A percentile compares a stretch with the other conserved stretches of the same genome.
phyloP scores from a whole-genome alignment of 2,329 filamentous ascomycete genomes.

The Macrophomina phaseolina region DNA sequence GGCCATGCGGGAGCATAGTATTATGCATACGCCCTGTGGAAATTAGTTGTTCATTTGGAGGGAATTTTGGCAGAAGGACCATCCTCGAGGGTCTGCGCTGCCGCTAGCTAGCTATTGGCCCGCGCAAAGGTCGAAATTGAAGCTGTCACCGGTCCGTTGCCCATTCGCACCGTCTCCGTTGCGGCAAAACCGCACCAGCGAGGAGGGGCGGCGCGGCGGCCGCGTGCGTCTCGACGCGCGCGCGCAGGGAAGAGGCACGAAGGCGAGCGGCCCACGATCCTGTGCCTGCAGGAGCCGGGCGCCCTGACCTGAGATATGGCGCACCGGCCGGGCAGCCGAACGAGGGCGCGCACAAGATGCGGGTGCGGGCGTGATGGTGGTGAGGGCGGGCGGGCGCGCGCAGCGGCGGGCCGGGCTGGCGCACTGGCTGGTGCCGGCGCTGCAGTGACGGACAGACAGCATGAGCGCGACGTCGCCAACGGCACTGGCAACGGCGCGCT shows the following conservation, averaged over 20 bases:
- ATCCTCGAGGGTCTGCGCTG: slow-evolving; percentile 1
- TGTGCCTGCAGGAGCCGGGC: background rate
- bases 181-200: background rate
- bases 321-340: slow-evolving; percentile 9
- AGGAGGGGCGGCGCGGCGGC: background rate
- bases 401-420: slow-evolving; percentile 10
- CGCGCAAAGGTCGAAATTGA: background rate
- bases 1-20: slow-evolving; percentile 21
- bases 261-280: background rate
- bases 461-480: background rate
- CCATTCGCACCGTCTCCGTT: background rate
- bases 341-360: slow-evolving; percentile 7
- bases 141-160: slow-evolving; percentile 5
- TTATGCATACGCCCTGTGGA: slow-evolving; percentile 24
- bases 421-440: background rate
- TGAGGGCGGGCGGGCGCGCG: slow-evolving; percentile 21
- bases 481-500: background rate
- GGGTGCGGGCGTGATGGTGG: slow-evolving; percentile 16
- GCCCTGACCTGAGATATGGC: slow-evolving; percentile 5
- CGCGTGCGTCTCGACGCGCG: background rate
- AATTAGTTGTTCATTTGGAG: slow-evolving; percentile 25
- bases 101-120: background rate
- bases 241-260: background rate
- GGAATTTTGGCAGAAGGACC: slow-evolving; percentile 20
- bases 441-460: background rate